Percentiles rank a stretch among this genome's conserved stretches.
Conservation (phyloP, 805 yeast species). For the Teunomyces pallodes region DNA sequence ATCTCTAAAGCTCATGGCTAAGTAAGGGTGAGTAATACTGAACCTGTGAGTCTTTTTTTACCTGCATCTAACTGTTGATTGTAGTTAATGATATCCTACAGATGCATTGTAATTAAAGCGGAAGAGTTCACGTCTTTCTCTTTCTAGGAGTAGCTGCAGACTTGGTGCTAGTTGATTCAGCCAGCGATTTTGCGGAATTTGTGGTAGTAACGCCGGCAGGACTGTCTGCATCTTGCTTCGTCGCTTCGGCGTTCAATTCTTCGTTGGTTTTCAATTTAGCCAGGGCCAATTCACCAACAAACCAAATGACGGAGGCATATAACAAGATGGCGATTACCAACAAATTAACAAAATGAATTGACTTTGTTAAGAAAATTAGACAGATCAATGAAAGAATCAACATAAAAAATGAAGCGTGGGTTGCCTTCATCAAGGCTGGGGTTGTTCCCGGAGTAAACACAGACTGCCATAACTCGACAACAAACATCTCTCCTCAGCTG, state of each 20-base stretch:
- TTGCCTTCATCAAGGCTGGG: constrained; percentile 85
- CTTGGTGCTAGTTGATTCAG: not conserved
- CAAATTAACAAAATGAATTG: constrained; percentile 63
- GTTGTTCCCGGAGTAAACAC: constrained; percentile 91
- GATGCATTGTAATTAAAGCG: not conserved
- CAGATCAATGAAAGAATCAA: constrained; percentile 55
- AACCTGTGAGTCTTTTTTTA: too few species aligned
- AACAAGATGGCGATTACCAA: constrained; percentile 58
- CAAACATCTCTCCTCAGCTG: constrained; percentile 31
- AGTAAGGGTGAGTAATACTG: not conserved
- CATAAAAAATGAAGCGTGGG: constrained; percentile 76
- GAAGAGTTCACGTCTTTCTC: constrained; percentile 7
- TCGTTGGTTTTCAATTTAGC: constrained; percentile 47
- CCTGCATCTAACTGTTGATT: not conserved
- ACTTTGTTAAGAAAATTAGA: constrained; percentile 59
- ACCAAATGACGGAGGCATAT: constrained; percentile 88
- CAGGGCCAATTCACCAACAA: constrained; percentile 61
- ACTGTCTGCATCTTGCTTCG: constrained; percentile 10
- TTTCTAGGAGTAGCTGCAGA: constrained; percentile 6
- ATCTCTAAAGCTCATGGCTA: constrained; percentile 46
- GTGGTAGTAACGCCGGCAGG: not conserved
- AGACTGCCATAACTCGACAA: constrained; percentile 81
- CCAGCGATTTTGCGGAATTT: not conserved
- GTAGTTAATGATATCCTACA: not conserved
- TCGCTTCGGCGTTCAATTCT: constrained; percentile 25